Base-by-base conservation (phyloP, 2,329 filamentous ascomycete species). In the Biscogniauxia marginata region DNA sequence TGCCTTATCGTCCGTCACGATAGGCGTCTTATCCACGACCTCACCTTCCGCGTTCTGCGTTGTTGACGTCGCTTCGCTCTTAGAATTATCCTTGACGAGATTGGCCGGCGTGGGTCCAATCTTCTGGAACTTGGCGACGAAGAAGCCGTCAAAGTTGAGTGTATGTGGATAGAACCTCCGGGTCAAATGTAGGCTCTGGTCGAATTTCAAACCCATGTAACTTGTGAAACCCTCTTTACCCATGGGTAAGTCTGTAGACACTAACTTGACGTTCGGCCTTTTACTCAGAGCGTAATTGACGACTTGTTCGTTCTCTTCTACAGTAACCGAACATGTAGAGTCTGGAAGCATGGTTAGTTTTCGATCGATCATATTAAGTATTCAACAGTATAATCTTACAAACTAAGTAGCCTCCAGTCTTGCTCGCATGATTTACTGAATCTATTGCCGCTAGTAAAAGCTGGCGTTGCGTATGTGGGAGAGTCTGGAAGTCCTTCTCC, bases 141-240 rank as follows among this genome's bases (percentile, higher is more conserved):
- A 99, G 86, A 99, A 99, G 62, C 95, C 95, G 73, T 98, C 95
- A 30, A 99, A 92, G 76, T 97, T 96, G 79, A 95, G 91, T 19
- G 89, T 84, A 72, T 96, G 91, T 0, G 92, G 91, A 75, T 96
- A 96, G 79, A 91, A 96, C 55, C 93, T 82, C 62, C 91, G 81
- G 16, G 92, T 93, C 71, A 93, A 79, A 69, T 88, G 90, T 79
- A 99, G 85, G 64, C 85, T 89, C 5, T 89, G 83, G 71, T 96
- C 89, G 76, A 99, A 99, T 57, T 84, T 86, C 81, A 98, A 98
- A 75, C 92, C 90, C 79, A 89, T 89, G 76, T 88, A 97, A 73
- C 84, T 89, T 16, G 87, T 91, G 81, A 98, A 98, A 19, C 95
- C 95, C 67, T 96, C 91, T 63, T 90, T 91, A 34, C 95, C 95